A percentile compares a stretch with the other conserved stretches of the same genome.
These are phyloP conservation scores for Cystobasidium pallidum DNA, from an alignment of 1,284 basidiomycete species.

Conservation along the genomic window DNA sequence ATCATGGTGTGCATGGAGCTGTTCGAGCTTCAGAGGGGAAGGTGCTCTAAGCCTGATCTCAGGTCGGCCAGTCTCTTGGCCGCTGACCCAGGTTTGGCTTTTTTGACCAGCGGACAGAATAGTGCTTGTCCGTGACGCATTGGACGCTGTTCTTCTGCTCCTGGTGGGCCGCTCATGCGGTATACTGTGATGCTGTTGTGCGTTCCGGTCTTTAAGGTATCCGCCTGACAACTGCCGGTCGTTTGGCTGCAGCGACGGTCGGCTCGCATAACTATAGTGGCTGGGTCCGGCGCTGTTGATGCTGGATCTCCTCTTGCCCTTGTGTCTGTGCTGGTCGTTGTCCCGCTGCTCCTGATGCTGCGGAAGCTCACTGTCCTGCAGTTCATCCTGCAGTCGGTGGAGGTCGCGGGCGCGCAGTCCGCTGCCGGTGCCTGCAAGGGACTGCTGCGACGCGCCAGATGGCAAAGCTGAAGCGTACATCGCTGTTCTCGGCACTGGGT, in stretches of 20 bases:
- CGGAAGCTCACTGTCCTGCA: conserved; percentile 2
- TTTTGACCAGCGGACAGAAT: conserved; percentile 25
- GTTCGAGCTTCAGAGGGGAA: conserved; percentile 9
- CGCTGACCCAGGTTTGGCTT: neutral
- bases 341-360: conserved; percentile 20
- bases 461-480: conserved; percentile 18
- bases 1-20: conserved; percentile 7
- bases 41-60: conserved; percentile 4
- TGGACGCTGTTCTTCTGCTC: conserved; percentile 28
- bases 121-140: conserved; percentile 40
- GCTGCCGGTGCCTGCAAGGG: conserved; percentile 24
- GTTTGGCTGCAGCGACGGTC: conserved; percentile 25
- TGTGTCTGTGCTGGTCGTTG: neutral
- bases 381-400: conserved; percentile 14
- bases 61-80: neutral
- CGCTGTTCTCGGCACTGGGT: neutral
- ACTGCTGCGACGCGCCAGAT: conserved; percentile 22
- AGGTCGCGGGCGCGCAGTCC: conserved; percentile 34
- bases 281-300: conserved; percentile 21
- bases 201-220: conserved; percentile 12
- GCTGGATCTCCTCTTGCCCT: conserved; percentile 11
- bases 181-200: neutral
- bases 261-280: conserved; percentile 25
- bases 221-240: conserved; percentile 36
- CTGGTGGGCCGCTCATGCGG: conserved; percentile 5